Conservation (phyloP, 2,329 filamentous ascomycete genomes). For the Fusarium equiseti region DNA sequence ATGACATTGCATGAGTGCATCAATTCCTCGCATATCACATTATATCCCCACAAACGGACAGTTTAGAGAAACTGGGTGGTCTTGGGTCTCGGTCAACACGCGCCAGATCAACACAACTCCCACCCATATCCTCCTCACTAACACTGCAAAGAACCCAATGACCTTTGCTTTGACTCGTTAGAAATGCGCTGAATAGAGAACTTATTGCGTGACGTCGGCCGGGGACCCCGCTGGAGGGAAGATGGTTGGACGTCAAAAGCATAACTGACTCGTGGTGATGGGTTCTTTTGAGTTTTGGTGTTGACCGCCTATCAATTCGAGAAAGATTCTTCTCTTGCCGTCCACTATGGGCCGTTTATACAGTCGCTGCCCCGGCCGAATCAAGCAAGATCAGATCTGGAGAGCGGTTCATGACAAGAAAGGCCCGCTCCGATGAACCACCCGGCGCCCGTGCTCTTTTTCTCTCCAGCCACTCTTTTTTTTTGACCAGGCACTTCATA, state of each 20-base stretch:
- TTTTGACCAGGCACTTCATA: slow-evolving; percentile 5
- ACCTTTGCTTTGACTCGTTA: background rate
- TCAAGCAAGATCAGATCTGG: slow-evolving; percentile 21
- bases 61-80: background rate
- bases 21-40: background rate
- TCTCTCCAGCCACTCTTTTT: slow-evolving; percentile 23
- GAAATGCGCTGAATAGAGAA: slow-evolving; percentile 15
- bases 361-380: slow-evolving; percentile 13
- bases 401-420: slow-evolving; percentile 21
- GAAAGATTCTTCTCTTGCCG: background rate
- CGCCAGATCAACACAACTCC: slow-evolving; percentile 9
- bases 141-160: background rate
- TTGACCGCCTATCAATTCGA: slow-evolving; percentile 4
- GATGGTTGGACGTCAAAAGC: slow-evolving; percentile 7
- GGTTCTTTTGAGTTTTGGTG: background rate
- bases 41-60: background rate
- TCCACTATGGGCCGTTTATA: background rate
- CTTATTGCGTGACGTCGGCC: slow-evolving; percentile 3
- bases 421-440: slow-evolving; percentile 36
- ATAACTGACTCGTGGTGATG: slow-evolving; percentile 27
- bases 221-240: slow-evolving; percentile 11
- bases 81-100: background rate
- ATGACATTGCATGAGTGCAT: background rate
- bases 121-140: slow-evolving; percentile 2
- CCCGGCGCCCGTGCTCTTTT: slow-evolving; percentile 11